Evolutionary conservation across 345 rosid genomes (phyloP), one percentile per base, ranked within the genome.

Genomic region (Euphorbia peplus): DNA sequence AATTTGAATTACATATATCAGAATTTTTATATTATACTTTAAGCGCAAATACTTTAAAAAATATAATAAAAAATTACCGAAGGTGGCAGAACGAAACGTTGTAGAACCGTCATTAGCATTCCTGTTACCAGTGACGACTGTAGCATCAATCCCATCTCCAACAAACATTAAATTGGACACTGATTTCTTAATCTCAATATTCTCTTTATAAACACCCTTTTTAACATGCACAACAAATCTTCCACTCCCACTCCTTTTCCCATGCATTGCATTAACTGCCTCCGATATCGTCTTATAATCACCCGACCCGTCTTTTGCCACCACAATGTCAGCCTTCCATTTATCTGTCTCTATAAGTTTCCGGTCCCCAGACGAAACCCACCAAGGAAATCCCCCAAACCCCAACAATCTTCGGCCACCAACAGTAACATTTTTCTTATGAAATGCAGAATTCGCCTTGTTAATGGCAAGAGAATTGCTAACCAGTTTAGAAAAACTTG

Each of bases 251-350:
- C 76, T 64, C 37, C 78, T 29, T n/a, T 46, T 30, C 12, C 63
- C 57, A 18, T 60, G 76, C 1, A 88, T 68, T 48, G 91, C 93
- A 0, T 82, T 85, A 50, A 90, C 83, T 0, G 93, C 98, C 60
- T 86, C 83, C 0, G 86, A 68, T 42, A 93, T 87, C 60, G 85
- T 84, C 76, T 75, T 79, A 71, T 79, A 90, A 6, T 82, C 64
- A 6, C 98, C 97, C 0, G 97, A 81, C 25, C 98, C 98, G 24
- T 93, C 97, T 67, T 89, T 81, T 4, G 98, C 93, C 77, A 93
- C 97, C 70, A 90, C 92, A 28, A 89, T 22, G 75, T 90, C 82
- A 2, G 87, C 87, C 64, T 76, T 80, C 0, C 71, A 51, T 1
- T 77, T 67, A 18, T 57, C 70, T 28, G 46, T 60, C 3, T 85